phyloP scores from a whole-genome alignment of 257 asterid species.

The Misopates orontium region DNA sequence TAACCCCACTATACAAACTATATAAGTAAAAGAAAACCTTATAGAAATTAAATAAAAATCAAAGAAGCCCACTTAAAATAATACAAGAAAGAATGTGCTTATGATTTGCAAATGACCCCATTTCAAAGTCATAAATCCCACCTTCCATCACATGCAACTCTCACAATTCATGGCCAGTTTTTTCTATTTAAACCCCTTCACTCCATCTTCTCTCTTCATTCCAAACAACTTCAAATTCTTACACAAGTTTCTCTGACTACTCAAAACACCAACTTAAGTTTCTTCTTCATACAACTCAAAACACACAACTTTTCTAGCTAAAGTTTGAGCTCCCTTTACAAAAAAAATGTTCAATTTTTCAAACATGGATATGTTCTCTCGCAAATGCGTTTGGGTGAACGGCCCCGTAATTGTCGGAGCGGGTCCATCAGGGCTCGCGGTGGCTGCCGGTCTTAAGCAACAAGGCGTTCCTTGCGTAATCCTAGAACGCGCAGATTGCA shows the following conservation, averaged over 20 bases:
- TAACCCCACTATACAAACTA: slow-evolving; percentile 19
- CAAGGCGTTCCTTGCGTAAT: slow-evolving; percentile 70
- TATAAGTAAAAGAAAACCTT: neutral
- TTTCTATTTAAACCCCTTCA: slow-evolving; percentile 55
- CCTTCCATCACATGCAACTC: slow-evolving; percentile 49
- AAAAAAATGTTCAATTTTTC: slow-evolving; percentile 48
- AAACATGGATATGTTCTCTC: slow-evolving; percentile 42
- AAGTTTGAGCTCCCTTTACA: neutral
- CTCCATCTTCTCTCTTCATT: slow-evolving; percentile 18
- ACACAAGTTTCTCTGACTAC: neutral
- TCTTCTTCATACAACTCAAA: neutral
- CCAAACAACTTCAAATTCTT: slow-evolving; percentile 29
- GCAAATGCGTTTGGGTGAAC: slow-evolving; percentile 78
- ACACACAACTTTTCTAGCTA: neutral
- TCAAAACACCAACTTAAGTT: neutral
- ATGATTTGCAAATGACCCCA: slow-evolving; percentile 48
- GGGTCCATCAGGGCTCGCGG: slow-evolving; percentile 92
- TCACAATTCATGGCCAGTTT: slow-evolving; percentile 24
- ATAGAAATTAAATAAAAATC: neutral
- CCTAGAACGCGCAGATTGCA: slow-evolving; percentile 72
- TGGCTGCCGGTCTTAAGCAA: slow-evolving; percentile 72
- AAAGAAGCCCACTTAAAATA: too few species aligned
- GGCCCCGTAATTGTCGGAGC: slow-evolving; percentile 88
- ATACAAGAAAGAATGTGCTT: slow-evolving; percentile 29
- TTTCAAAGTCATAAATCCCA: slow-evolving; percentile 33